A percentile compares a stretch with the other conserved stretches of the same genome.
phyloP scores from a whole-genome alignment of 2,329 filamentous ascomycete genomes.

The Ophiostoma populinum region DNA sequence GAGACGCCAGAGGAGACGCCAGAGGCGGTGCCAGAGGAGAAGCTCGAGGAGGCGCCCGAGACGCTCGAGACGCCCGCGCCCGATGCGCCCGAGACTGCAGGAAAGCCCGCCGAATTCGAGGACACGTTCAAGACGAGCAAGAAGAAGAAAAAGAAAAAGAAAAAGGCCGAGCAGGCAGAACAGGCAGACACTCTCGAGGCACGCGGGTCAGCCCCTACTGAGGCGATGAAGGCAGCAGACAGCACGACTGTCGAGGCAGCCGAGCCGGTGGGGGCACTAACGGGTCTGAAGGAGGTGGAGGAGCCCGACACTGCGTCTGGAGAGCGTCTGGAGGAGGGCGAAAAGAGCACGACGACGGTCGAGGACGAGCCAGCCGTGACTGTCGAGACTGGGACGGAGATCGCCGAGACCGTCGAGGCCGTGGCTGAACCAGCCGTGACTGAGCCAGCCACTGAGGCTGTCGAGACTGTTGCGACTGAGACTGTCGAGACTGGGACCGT shows the following conservation, averaged over 20 bases:
- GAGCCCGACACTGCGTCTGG: background rate
- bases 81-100: no score
- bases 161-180: background rate
- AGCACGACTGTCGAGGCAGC: background rate
- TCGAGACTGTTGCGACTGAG: background rate
- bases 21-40: background rate
- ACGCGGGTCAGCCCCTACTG: slow-evolving; percentile 1
- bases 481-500: background rate
- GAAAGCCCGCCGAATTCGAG: no score
- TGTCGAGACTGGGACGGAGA: background rate
- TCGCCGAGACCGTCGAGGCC: background rate
- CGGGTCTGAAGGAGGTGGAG: background rate
- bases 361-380: background rate
- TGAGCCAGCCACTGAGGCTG: background rate
- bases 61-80: background rate
- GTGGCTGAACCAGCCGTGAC: no score
- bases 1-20: no score
- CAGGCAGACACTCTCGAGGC: background rate
- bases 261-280: slow-evolving; percentile 1
- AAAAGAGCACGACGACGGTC: background rate
- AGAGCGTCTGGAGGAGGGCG: background rate
- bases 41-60: background rate
- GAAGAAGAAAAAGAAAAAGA: slow-evolving; percentile 2
- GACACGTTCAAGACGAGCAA: slow-evolving; percentile 1
- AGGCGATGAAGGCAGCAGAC: slow-evolving; percentile 2